Conservation (phyloP, 1,139 yeast species). For the Oligophagozyma castellii region DNA sequence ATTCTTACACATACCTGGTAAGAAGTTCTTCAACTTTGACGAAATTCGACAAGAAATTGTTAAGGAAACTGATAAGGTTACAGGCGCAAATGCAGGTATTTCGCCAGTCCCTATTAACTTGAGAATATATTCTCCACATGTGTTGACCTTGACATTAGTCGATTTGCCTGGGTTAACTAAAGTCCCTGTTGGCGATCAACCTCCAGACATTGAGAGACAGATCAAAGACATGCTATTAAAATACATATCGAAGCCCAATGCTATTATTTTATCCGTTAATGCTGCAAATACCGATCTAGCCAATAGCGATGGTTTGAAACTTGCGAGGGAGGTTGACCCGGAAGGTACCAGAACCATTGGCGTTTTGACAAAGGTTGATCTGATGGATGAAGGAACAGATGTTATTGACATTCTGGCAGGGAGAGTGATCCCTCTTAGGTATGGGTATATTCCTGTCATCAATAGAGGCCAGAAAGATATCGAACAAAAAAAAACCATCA, state of each 20-base stretch:
- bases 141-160: conserved; percentile 84
- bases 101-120: conserved; percentile 87
- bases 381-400: conserved; percentile 99
- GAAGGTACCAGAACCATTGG: conserved; percentile 95
- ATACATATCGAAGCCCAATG: conserved; percentile 90
- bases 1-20: conserved; percentile 82
- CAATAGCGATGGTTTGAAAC: conserved; percentile 88
- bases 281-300: conserved; percentile 98
- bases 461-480: conserved; percentile 97
- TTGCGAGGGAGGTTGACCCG: conserved; percentile 97
- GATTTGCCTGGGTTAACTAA: conserved; percentile 97
- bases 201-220: conserved; percentile 90
- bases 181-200: conserved; percentile 99
- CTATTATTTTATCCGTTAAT: conserved; percentile 87
- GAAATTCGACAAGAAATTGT: conserved; percentile 87
- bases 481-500: conserved; percentile 71
- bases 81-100: conserved; percentile 87
- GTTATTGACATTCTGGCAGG: conserved; percentile 95
- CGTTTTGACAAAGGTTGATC: conserved; percentile 89
- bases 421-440: conserved; percentile 84
- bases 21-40: conserved; percentile 78
- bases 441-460: conserved; percentile 94
- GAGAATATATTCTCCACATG: conserved; percentile 92
- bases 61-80: conserved; percentile 83
- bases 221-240: conserved; percentile 90